Evolutionary conservation across 768 basidiomycete genomes (phyloP).

Genomic region (Dentipellis sp.): DNA sequence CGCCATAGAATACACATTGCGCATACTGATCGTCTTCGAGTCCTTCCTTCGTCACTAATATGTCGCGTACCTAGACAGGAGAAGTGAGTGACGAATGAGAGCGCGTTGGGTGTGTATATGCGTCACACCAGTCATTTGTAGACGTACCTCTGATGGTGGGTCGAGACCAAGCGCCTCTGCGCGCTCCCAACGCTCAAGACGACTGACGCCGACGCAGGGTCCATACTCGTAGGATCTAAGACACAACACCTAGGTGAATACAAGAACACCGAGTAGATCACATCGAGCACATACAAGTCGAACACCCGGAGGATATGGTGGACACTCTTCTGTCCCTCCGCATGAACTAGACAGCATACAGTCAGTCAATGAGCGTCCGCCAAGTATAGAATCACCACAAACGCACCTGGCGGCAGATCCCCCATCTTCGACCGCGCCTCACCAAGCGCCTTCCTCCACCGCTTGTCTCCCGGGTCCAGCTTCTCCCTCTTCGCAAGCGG

Average conservation of each 20-base stretch:
- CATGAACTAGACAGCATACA: conserved; percentile 44
- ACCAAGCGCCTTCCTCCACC: conserved; percentile 13
- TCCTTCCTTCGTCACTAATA: conserved; percentile 11
- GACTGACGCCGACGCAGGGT: conserved; percentile 69
- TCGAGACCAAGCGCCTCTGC: conserved; percentile 69
- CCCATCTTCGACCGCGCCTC: conserved; percentile 14
- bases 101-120: too few species aligned
- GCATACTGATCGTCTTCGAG: conserved; percentile 2
- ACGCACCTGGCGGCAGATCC: conserved; percentile 12
- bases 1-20: conserved; percentile 10
- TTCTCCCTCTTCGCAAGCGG: conserved; percentile 3
- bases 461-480: conserved; percentile 6
- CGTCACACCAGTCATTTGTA: neutral
- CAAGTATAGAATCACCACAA: neutral
- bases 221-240: conserved; percentile 70
- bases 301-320: conserved; percentile 73
- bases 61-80: conserved; percentile 5
- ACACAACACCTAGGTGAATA: neutral
- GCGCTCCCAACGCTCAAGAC: conserved; percentile 83
- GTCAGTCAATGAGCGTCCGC: neutral
- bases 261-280: conserved; percentile 2
- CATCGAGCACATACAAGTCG: conserved; percentile 44
- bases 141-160: conserved; percentile 68
- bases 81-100: neutral
- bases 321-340: conserved; percentile 47